These are phyloP conservation scores for Phytophthora pini DNA, from an alignment of 352 stramenopile species.

Conservation along the genomic window DNA sequence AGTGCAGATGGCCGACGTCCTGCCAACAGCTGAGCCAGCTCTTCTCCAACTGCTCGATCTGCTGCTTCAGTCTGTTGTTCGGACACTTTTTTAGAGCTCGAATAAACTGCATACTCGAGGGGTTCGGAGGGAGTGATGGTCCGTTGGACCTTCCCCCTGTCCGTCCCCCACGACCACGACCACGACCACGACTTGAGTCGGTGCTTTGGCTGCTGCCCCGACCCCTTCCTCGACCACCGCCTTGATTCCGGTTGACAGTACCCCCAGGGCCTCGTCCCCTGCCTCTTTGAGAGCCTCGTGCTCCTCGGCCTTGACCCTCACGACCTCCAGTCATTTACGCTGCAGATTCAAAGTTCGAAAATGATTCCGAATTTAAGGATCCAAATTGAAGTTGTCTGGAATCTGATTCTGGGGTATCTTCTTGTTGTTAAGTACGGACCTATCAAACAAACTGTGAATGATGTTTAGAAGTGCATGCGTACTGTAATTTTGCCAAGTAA, in stretches of 20 bases:
- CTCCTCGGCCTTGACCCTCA: conserved; percentile 3
- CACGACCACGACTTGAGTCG: conserved; percentile 2
- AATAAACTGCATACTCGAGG: conserved; percentile 58
- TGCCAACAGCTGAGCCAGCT: conserved; percentile 64
- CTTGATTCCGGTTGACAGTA: background rate
- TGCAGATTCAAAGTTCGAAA: too few relatives aligned
- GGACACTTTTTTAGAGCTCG: conserved; percentile 48
- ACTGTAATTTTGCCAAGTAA: too few relatives aligned
- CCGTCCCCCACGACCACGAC: background rate
- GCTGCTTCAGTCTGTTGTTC: conserved; percentile 45
- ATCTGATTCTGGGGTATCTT: too few relatives aligned
- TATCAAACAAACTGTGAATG: too few relatives aligned
- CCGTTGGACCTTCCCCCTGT: background rate
- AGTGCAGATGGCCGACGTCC: conserved; percentile 37
- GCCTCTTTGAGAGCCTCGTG: conserved; percentile 16
- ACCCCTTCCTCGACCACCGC: conserved; percentile 12
- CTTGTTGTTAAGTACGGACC: too few relatives aligned
- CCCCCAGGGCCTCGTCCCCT: conserved; percentile 13
- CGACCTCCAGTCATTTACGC: conserved; percentile 21
- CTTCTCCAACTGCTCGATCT: conserved; percentile 39
- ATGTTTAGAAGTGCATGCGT: too few relatives aligned
- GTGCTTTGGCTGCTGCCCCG: conserved; percentile 1
- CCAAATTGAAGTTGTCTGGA: too few relatives aligned
- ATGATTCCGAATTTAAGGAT: too few relatives aligned
- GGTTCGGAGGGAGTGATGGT: conserved; percentile 18